Percentiles rank a stretch among this genome's conserved stretches.
Conservation (phyloP, 2,329 filamentous ascomycete genomes). For the Trichophyton schoenleinii region DNA sequence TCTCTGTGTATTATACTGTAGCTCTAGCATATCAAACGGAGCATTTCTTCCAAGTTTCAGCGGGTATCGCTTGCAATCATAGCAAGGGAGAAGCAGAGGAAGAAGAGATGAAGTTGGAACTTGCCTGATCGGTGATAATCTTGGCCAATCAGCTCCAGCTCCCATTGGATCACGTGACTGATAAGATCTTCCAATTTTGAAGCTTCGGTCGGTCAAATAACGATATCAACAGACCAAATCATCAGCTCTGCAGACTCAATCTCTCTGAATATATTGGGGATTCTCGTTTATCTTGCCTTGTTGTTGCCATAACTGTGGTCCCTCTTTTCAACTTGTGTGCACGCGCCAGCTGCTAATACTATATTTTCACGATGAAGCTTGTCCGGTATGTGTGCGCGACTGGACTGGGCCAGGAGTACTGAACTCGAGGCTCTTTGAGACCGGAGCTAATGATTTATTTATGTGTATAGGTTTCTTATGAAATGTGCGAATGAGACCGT, state of each 20-base stretch:
- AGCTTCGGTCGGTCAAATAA: neutral
- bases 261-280: neutral
- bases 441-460: neutral
- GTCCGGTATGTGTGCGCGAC: conserved; percentile 58
- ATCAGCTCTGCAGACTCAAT: neutral
- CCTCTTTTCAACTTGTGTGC: neutral
- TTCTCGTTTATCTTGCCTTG: neutral
- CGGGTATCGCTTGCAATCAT: too few species aligned
- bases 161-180: neutral
- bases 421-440: too few species aligned
- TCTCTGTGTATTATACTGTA: too few species aligned
- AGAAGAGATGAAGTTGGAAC: neutral
- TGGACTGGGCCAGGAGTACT: neutral
- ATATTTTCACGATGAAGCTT: conserved; percentile 70
- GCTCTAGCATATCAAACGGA: too few species aligned
- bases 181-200: neutral
- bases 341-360: neutral
- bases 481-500: conserved; percentile 99
- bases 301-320: neutral
- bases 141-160: too few species aligned
- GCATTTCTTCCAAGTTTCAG: too few species aligned
- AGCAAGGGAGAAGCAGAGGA: too few species aligned
- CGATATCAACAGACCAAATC: neutral
- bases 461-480: conserved; percentile 72
- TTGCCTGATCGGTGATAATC: neutral